Evolutionary conservation across 2,329 filamentous ascomycete genomes (phyloP).

Genomic region (Penicillium sp.): DNA sequence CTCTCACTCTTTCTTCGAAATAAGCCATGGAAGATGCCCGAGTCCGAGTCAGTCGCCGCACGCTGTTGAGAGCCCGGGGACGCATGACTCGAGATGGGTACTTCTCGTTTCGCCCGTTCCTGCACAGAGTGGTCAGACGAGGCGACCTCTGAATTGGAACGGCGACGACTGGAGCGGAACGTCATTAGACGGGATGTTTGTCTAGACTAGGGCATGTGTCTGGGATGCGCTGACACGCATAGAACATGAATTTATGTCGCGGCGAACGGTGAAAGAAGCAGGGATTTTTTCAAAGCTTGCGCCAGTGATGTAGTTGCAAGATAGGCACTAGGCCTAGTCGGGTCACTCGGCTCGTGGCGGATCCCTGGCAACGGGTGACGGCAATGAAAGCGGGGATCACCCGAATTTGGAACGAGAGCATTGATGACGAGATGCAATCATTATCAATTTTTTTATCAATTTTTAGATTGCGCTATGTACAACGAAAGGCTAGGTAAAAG

Average conservation of each 20-base stretch:
- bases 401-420: not conserved
- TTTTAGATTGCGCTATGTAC: not conserved
- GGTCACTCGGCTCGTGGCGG: conserved; percentile 14
- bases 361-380: not conserved
- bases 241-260: not conserved
- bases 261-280: not conserved
- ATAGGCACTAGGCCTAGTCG: not conserved
- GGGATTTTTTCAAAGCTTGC: not conserved
- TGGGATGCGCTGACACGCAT: not conserved
- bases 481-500: not conserved
- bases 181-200: conserved; percentile 16
- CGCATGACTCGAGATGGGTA: conserved; percentile 8
- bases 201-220: not conserved
- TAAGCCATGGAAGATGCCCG: conserved; percentile 22
- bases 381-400: not conserved
- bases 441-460: not conserved
- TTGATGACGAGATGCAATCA: not conserved
- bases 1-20: conserved; percentile 24
- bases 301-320: not conserved
- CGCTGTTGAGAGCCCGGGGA: not conserved
- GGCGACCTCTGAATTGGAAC: conserved; percentile 23
- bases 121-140: conserved; percentile 8
- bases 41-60: not conserved
- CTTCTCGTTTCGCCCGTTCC: not conserved
- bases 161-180: conserved; percentile 30